These are phyloP conservation scores for Pichia sp. DNA, from an alignment of 1,139 yeast genomes.

Conservation along the genomic window DNA sequence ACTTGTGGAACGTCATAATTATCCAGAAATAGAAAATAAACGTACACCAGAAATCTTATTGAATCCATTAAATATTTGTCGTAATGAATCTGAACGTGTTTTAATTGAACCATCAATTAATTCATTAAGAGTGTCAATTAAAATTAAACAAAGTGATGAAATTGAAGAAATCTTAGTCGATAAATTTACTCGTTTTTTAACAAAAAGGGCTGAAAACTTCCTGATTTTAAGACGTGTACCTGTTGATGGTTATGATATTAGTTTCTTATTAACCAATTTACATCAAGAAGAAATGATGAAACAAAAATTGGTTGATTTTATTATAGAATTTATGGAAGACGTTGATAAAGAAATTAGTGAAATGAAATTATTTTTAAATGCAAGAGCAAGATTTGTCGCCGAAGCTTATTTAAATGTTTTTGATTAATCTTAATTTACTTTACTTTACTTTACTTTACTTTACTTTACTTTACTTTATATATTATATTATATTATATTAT, in stretches of 20 bases:
- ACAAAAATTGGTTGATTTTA: constrained; percentile 90
- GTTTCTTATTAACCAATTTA: constrained; percentile 86
- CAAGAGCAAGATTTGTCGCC: constrained; percentile 96
- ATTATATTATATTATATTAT: no score
- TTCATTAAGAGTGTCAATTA: constrained; percentile 81
- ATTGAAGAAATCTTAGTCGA: constrained; percentile 92
- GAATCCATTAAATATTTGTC: constrained; percentile 83
- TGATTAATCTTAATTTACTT: constrained; percentile 35
- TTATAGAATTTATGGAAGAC: constrained; percentile 97
- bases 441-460: no score
- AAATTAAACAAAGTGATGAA: constrained; percentile 96
- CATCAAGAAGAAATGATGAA: constrained; percentile 96
- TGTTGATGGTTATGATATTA: constrained; percentile 84
- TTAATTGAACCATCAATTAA: constrained; percentile 92
- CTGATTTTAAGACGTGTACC: constrained; percentile 89
- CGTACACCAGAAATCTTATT: constrained; percentile 74
- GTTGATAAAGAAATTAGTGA: constrained; percentile 98
- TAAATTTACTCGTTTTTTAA: constrained; percentile 86
- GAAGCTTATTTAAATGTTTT: constrained; percentile 84
- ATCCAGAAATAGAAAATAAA: constrained; percentile 92
- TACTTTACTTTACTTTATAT: no score
- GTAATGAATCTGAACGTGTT: constrained; percentile 91
- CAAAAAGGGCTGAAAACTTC: constrained; percentile 93
- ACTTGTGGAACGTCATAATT: constrained; percentile 91
- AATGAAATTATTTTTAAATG: constrained; percentile 93